Percentiles rank a stretch among this genome's conserved stretches.
Conservation (phyloP, 495 filamentous ascomycete species). For the Sordaria brevicollis region DNA sequence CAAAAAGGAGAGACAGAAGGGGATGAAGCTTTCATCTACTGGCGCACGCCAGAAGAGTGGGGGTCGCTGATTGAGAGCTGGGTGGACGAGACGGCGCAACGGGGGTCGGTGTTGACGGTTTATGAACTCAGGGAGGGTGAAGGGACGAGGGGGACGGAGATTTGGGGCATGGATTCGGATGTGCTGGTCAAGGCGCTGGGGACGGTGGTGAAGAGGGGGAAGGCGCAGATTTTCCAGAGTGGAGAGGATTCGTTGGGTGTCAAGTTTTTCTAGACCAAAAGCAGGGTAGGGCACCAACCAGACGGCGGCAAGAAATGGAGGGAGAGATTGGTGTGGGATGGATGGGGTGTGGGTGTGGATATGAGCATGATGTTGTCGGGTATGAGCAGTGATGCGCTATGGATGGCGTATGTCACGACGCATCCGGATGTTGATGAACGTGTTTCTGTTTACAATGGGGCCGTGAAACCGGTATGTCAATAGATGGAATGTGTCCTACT, state of each 20-base stretch:
- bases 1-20: conserved; percentile 47
- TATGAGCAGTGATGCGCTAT: not conserved
- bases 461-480: not conserved
- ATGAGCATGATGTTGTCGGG: not conserved
- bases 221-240: conserved; percentile 73
- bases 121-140: conserved; percentile 40
- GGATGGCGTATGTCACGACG: not conserved
- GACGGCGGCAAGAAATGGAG: no score
- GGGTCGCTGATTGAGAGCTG: conserved; percentile 32
- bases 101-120: conserved; percentile 36
- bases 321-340: not conserved
- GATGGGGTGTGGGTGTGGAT: not conserved
- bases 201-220: conserved; percentile 76
- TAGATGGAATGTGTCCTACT: not conserved
- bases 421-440: not conserved
- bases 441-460: not conserved
- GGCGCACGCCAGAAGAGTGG: conserved; percentile 42
- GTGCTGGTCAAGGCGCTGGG: conserved; percentile 67
- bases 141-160: conserved; percentile 28
- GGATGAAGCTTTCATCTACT: conserved; percentile 31
- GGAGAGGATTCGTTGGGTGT: conserved; percentile 74
- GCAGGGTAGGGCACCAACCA: no score
- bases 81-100: conserved; percentile 38
- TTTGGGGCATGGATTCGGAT: conserved; percentile 70
- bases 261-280: conserved; percentile 71